These are phyloP conservation scores for Flaveria floridana DNA, from an alignment of 140 eudicot genomes.

Conservation along the genomic window DNA sequence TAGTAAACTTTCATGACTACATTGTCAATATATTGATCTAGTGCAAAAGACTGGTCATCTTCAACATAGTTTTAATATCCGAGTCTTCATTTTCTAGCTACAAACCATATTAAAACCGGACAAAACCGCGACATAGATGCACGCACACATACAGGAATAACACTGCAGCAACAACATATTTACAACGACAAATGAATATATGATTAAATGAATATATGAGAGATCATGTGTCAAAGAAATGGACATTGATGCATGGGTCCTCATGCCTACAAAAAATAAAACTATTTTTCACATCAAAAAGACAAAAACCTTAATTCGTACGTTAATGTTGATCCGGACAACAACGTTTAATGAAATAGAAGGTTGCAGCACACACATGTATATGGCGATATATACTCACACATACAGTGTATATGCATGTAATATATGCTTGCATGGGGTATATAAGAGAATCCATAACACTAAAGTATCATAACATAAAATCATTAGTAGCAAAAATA, in stretches of 20 bases:
- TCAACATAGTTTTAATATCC: background rate
- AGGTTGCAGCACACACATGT: constrained; percentile 6
- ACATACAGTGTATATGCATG: background rate
- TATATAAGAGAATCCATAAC: no score
- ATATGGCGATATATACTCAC: background rate
- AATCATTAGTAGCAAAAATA: no score
- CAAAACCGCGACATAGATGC: background rate
- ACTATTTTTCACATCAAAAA: constrained; percentile 6
- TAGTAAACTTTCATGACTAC: no score
- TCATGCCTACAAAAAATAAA: background rate
- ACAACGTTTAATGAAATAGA: constrained; percentile 16
- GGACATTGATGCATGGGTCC: constrained; percentile 11
- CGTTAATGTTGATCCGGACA: constrained; percentile 13
- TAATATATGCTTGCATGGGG: background rate
- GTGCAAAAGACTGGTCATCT: no score
- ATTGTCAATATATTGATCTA: no score
- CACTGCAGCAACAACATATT: background rate
- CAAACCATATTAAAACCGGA: background rate
- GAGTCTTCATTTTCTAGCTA: background rate
- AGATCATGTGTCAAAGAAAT: background rate
- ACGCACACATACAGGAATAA: background rate
- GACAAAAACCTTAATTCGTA: constrained; percentile 4
- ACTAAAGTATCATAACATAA: no score
- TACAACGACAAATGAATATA: background rate
- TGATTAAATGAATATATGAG: background rate